These are phyloP conservation scores for Gentiana dahurica DNA, from an alignment of 257 asterid species.

Conservation along the genomic window DNA sequence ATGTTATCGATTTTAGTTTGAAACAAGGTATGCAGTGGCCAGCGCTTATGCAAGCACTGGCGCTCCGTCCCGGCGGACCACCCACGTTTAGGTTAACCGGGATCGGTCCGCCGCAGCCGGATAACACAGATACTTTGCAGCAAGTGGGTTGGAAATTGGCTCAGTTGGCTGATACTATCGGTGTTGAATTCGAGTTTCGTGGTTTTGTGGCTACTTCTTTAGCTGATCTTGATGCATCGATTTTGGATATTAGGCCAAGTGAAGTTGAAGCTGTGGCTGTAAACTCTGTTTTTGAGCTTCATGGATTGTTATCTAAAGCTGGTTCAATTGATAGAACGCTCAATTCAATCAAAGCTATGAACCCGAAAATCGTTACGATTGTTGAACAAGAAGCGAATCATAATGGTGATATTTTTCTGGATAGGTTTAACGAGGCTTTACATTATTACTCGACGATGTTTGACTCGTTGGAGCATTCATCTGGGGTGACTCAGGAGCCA, in stretches of 20 bases:
- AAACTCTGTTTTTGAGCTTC: slow-evolving; percentile 73
- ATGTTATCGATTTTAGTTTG: slow-evolving; percentile 19
- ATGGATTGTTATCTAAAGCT: slow-evolving; percentile 35
- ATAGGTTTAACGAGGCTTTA: slow-evolving; percentile 71
- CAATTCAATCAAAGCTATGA: slow-evolving; percentile 33
- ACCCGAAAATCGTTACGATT: slow-evolving; percentile 56
- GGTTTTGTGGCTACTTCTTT: slow-evolving; percentile 63
- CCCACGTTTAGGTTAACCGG: slow-evolving; percentile 56
- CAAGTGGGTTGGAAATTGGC: slow-evolving; percentile 77
- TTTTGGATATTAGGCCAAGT: slow-evolving; percentile 34
- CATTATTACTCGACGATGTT: slow-evolving; percentile 47
- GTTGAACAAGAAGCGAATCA: slow-evolving; percentile 83
- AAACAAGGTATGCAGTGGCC: slow-evolving; percentile 29
- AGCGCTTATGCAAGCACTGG: slow-evolving; percentile 27
- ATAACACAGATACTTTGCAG: slow-evolving; percentile 50
- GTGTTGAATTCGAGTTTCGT: slow-evolving; percentile 59
- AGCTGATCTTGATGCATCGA: slow-evolving; percentile 49
- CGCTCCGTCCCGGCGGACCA: slow-evolving; percentile 59
- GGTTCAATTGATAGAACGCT: slow-evolving; percentile 48
- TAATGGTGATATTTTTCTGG: slow-evolving; percentile 43
- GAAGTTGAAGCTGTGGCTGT: slow-evolving; percentile 55
- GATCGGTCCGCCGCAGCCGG: slow-evolving; percentile 71
- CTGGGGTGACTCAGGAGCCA: slow-evolving; percentile 15
- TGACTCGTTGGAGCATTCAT: slow-evolving; percentile 17
- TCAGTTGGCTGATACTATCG: slow-evolving; percentile 52